Percentiles rank a stretch among this genome's conserved stretches.
Evolutionary conservation across 2,329 filamentous ascomycete genomes (phyloP).

Genomic region (Bipolaris zeicola): DNA sequence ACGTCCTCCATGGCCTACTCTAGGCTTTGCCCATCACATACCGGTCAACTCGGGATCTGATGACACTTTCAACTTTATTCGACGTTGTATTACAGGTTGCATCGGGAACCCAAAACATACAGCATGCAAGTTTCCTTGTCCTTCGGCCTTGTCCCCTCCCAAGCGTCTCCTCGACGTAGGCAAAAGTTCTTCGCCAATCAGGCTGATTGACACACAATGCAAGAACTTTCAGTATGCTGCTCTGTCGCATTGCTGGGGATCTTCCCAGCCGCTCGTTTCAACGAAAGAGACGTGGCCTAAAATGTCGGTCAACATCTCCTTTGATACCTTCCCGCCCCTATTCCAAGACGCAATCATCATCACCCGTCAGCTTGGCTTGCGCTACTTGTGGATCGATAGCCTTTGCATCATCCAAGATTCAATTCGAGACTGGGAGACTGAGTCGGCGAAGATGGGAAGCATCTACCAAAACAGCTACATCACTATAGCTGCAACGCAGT

Average conservation of each 20-base stretch:
- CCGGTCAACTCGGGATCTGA: constrained; percentile 40
- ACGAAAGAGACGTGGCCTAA: constrained; percentile 39
- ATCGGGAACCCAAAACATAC: constrained; percentile 39
- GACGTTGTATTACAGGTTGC: constrained; percentile 41
- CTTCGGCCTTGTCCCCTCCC: constrained; percentile 26
- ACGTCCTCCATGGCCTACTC: constrained; percentile 39
- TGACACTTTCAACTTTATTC: constrained; percentile 41
- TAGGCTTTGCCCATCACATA: constrained; percentile 38
- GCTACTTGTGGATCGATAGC: constrained; percentile 7
- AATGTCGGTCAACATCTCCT: constrained; percentile 33
- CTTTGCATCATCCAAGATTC: constrained; percentile 12
- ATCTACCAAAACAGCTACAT: constrained; percentile 44
- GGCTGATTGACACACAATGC: constrained; percentile 40
- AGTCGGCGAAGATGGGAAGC: constrained; percentile 42
- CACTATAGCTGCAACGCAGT: constrained; percentile 39
- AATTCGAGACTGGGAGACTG: constrained; percentile 42
- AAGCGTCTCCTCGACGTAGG: constrained; percentile 43
- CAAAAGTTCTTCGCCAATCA: constrained; percentile 33
- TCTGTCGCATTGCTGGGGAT: constrained; percentile 43
- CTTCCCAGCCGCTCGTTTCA: constrained; percentile 27
- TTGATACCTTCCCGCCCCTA: constrained; percentile 33
- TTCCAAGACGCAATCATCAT: constrained; percentile 4
- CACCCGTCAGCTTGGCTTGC: neutral
- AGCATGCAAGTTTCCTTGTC: constrained; percentile 28
- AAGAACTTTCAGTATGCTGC: constrained; percentile 38